A percentile compares a stretch with the other conserved stretches of the same genome.
Conservation (phyloP, 1,139 yeast genomes). For the Blastobotrys proliferans region DNA sequence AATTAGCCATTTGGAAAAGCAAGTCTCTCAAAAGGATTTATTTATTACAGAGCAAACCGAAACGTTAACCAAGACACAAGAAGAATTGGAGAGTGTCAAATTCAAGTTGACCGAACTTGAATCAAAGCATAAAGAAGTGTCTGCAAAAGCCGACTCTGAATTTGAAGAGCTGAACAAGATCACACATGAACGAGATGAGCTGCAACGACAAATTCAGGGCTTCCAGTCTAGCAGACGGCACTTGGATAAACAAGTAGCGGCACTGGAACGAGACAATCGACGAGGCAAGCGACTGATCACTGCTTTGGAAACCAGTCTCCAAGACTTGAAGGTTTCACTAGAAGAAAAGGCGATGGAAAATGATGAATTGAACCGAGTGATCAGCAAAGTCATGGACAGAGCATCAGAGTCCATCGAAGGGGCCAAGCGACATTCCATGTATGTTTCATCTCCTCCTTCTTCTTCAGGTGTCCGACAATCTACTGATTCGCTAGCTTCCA, state of each 20-base stretch:
- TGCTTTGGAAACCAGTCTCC: conserved; percentile 31
- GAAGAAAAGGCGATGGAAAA: conserved; percentile 38
- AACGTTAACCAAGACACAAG: conserved; percentile 10
- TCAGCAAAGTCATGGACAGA: conserved; percentile 34
- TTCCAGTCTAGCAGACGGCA: conserved; percentile 26
- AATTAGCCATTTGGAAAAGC: conserved; percentile 18
- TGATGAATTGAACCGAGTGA: conserved; percentile 34
- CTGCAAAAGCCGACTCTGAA: conserved; percentile 15
- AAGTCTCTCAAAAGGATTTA: conserved; percentile 18
- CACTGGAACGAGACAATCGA: conserved; percentile 29
- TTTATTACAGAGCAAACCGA: conserved; percentile 16
- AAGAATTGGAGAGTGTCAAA: conserved; percentile 12
- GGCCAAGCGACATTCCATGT: conserved; percentile 29
- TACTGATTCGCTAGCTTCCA: conserved; percentile 1
- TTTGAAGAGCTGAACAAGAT: conserved; percentile 21
- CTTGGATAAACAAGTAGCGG: conserved; percentile 28
- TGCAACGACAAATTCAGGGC: conserved; percentile 27
- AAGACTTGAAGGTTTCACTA: conserved; percentile 35
- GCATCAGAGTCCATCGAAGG: conserved; percentile 34
- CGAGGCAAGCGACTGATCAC: conserved; percentile 25
- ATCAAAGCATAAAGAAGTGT: conserved; percentile 15
- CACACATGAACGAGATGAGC: conserved; percentile 28
- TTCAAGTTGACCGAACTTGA: conserved; percentile 13
- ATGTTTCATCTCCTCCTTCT: conserved; percentile 19
- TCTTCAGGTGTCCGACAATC: conserved; percentile 7